Base-by-base conservation (phyloP, 768 basidiomycete species). In the Phanerochaete carnosa region DNA sequence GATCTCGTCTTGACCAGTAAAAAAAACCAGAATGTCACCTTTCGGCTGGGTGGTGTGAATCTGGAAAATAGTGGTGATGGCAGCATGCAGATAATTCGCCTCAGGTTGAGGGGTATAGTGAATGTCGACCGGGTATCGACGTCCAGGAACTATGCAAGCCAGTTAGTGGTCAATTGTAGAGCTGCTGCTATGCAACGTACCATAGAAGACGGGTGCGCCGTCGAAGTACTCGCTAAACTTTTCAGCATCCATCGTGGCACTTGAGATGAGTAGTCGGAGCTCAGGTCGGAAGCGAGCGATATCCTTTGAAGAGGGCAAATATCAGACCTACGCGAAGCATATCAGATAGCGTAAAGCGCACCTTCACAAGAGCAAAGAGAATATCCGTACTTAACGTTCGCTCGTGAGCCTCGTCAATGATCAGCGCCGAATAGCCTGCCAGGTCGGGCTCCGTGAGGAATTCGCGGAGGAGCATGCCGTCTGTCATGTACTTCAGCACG, bases 21-120 rank as follows among this genome's bases (percentile, higher is more conserved):
- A 80, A 79, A 99, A 99, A 7, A 99, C 95, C 25, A 99, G 82
- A 65, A 99, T 95, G 70, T 99, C 97, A 22, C 97, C 97, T 69
- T 92, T 93, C 1, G 95, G 95, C 65, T 98, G 97, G 1, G 97
- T 98, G 2, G 95, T 98, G 73, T 99, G 97, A 39, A 98, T 98
- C 73, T 99, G 97, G 76, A 99, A 97, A 29, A 98, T 88, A 11
- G 97, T 99, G 1, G 97, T 99, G 71, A 99, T 96, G 43, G 97
- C 93, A 22, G 97, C 97, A 70, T 98, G 95, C 25, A 98, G 86
- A 70, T 98, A 99, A 73, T 98, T 98, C 46, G 97, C 97, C 78
- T 99, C 97, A 8, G 97, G 97, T 73, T 98, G 97, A 23, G 96
- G 95, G 11, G 97, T 99, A 74, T 98, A 99, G 72, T 96, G 95